phyloP scores from a whole-genome alignment of 306 rosid genomes.

The Begonia fuchsioides region DNA sequence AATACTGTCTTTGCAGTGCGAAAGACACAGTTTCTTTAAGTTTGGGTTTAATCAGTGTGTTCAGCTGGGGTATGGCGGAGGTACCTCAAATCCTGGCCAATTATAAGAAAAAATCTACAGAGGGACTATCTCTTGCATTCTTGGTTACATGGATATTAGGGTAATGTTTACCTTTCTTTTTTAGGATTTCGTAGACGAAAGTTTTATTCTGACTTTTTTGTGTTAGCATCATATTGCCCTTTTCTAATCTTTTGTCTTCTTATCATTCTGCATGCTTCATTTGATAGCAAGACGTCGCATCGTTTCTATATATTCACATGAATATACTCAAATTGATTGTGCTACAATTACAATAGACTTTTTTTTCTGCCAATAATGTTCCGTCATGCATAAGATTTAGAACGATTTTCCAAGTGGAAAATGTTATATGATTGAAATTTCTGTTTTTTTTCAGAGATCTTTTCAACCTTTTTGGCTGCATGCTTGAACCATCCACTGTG shows the following conservation, averaged over 20 bases:
- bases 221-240: no score
- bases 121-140: conserved; percentile 64
- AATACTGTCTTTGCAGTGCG: conserved; percentile 22
- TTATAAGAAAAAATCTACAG: conserved; percentile 42
- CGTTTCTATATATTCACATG: no score
- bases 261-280: no score
- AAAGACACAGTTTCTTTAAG: conserved; percentile 41
- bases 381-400: background rate
- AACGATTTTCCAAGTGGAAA: background rate
- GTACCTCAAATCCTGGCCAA: conserved; percentile 71
- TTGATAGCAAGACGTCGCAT: no score
- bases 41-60: conserved; percentile 50
- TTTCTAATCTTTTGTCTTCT: no score
- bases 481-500: conserved; percentile 83
- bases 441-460: conserved; percentile 44
- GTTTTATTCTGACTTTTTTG: background rate
- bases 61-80: conserved; percentile 73
- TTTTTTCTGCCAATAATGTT: background rate
- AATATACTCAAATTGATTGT: background rate
- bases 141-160: conserved; percentile 72
- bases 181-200: background rate
- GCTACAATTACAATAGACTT: background rate
- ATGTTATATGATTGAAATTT: conserved; percentile 4
- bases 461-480: conserved; percentile 63
- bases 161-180: conserved; percentile 18